Conservation (phyloP, 2,329 filamentous ascomycete species). For the Microdochium nivale region DNA sequence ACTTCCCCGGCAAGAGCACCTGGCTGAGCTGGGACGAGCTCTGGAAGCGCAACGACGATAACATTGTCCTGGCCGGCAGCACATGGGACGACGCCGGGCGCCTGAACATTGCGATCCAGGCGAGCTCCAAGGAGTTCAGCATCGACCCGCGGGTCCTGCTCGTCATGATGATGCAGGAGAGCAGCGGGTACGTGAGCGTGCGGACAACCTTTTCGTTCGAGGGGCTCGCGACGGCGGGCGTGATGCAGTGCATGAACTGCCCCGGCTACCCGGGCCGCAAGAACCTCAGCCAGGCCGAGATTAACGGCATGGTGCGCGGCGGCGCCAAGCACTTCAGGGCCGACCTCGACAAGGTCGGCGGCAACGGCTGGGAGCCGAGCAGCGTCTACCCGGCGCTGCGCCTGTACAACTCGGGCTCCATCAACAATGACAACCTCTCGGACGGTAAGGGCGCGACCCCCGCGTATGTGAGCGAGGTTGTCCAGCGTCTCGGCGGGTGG, state of each 20-base stretch:
- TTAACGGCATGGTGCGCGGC: conserved; percentile 22
- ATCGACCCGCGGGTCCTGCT: conserved; percentile 24
- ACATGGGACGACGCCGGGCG: not conserved
- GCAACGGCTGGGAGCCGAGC: conserved; percentile 13
- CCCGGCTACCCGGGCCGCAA: conserved; percentile 22
- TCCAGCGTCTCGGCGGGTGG: conserved; percentile 26
- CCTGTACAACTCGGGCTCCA: conserved; percentile 29
- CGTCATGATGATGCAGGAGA: conserved; percentile 32
- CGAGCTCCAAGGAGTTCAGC: not conserved
- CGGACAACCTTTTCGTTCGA: conserved; percentile 23
- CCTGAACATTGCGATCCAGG: not conserved
- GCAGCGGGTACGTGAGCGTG: conserved; percentile 27
- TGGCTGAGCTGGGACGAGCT: conserved; percentile 1
- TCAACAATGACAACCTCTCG: conserved; percentile 24
- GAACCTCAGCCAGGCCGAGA: conserved; percentile 21
- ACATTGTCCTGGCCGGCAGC: not conserved
- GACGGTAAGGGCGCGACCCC: conserved; percentile 24
- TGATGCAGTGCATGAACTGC: conserved; percentile 29
- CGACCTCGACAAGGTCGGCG: conserved; percentile 18
- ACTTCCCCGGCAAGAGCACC: not conserved
- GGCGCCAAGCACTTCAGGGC: conserved; percentile 18
- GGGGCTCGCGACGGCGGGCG: conserved; percentile 22
- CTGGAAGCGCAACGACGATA: not conserved
- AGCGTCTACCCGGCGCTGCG: conserved; percentile 29
- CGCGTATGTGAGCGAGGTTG: conserved; percentile 28